Conservation (phyloP, 2,329 filamentous ascomycete genomes). For the Hypomyces rosellus region DNA sequence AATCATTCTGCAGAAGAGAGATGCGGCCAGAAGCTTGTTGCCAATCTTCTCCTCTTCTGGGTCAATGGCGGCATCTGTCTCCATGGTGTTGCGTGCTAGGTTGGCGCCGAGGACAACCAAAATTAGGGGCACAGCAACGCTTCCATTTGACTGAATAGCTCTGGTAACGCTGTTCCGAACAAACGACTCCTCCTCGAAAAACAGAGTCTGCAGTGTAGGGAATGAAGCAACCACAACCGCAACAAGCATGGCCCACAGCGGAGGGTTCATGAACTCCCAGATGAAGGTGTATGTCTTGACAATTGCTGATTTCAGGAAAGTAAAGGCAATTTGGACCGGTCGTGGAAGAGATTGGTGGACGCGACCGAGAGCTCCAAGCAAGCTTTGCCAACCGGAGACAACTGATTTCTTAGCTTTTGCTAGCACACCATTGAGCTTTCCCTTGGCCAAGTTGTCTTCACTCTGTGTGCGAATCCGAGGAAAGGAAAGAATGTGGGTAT, state of each 20-base stretch:
- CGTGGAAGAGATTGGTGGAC: constrained; percentile 34
- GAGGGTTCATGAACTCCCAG: constrained; percentile 97
- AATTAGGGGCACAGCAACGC: constrained; percentile 91
- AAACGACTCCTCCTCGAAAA: constrained; percentile 86
- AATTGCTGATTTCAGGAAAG: constrained; percentile 26
- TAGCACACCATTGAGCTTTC: constrained; percentile 27
- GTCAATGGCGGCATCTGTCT: constrained; percentile 56
- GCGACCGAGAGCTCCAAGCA: constrained; percentile 18
- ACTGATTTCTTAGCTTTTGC: constrained; percentile 29
- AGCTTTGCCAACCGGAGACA: constrained; percentile 17
- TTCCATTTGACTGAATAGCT: constrained; percentile 76
- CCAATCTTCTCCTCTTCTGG: constrained; percentile 63
- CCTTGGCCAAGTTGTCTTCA: constrained; percentile 32
- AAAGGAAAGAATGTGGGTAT: constrained; percentile 57
- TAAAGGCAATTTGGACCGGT: constrained; percentile 32
- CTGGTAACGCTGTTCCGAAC: constrained; percentile 88
- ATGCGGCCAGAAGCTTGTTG: constrained; percentile 76
- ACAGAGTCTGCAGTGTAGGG: constrained; percentile 71
- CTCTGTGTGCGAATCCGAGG: constrained; percentile 45
- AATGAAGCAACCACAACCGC: constrained; percentile 89
- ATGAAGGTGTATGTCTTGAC: constrained; percentile 55
- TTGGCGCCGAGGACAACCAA: constrained; percentile 93
- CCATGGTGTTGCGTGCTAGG: constrained; percentile 82
- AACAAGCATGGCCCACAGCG: constrained; percentile 91
- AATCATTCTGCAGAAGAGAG: constrained; percentile 83